A percentile compares a stretch with the other conserved stretches of the same genome.
phyloP scores from a whole-genome alignment of 2,329 filamentous ascomycete species.

The Neofusicoccum sp. region DNA sequence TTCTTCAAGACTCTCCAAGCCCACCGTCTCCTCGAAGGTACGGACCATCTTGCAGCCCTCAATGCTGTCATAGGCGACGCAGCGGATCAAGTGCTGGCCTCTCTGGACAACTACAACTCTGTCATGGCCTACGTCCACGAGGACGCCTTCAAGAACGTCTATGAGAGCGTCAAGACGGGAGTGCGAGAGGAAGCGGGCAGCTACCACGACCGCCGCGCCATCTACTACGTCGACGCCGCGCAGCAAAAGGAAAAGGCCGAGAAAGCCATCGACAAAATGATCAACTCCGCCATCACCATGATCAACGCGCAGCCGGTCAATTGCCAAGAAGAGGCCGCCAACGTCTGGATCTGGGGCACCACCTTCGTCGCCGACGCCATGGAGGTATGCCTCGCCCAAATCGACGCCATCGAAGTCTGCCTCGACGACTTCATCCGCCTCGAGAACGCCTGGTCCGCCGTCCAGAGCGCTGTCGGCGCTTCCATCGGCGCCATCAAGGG shows the following conservation, averaged over 20 bases:
- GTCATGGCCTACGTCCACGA: slow-evolving; percentile 50
- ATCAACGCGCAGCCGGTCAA: slow-evolving; percentile 44
- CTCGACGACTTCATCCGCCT: slow-evolving; percentile 50
- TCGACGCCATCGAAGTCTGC: slow-evolving; percentile 43
- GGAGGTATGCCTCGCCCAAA: slow-evolving; percentile 44
- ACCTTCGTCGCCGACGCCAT: slow-evolving; percentile 51
- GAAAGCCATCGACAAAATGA: slow-evolving; percentile 50
- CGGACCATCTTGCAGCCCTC: slow-evolving; percentile 49
- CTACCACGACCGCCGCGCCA: slow-evolving; percentile 30
- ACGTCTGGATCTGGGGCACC: slow-evolving; percentile 48
- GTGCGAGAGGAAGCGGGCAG: slow-evolving; percentile 22
- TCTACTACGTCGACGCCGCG: slow-evolving; percentile 47
- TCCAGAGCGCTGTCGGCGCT: slow-evolving; percentile 45
- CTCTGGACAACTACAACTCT: slow-evolving; percentile 50
- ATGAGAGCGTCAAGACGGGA: slow-evolving; percentile 44
- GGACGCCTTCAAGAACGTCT: slow-evolving; percentile 51
- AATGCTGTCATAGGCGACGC: slow-evolving; percentile 45
- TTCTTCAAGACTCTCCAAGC: slow-evolving; percentile 53
- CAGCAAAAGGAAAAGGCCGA: slow-evolving; percentile 51
- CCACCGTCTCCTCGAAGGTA: slow-evolving; percentile 46
- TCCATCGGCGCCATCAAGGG: slow-evolving; percentile 47
- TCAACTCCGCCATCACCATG: slow-evolving; percentile 46
- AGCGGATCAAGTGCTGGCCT: slow-evolving; percentile 46
- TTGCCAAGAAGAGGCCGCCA: slow-evolving; percentile 46
- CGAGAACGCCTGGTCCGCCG: slow-evolving; percentile 47